phyloP scores from a whole-genome alignment of 1,139 yeast species.

The Suhomyces panamericanus region DNA sequence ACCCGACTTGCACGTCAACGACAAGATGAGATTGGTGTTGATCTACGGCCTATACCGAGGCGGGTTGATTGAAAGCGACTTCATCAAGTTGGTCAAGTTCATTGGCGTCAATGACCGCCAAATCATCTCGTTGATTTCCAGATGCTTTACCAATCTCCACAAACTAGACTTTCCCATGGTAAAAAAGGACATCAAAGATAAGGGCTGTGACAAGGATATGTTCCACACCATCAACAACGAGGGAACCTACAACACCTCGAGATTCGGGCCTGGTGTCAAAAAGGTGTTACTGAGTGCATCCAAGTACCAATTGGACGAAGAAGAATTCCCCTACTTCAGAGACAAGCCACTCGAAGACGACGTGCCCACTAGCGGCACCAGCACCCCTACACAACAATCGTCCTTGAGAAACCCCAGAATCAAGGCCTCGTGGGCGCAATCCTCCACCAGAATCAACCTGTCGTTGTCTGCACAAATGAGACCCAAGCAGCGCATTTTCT shows the following conservation, averaged over 20 bases:
- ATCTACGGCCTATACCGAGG: constrained; percentile 81
- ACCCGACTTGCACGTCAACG: constrained; percentile 52
- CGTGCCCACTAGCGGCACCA: constrained; percentile 26
- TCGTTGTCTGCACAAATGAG: constrained; percentile 25
- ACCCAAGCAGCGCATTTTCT: constrained; percentile 71
- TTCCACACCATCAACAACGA: constrained; percentile 69
- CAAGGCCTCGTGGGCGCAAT: constrained; percentile 79
- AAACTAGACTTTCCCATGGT: constrained; percentile 66
- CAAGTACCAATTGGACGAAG: constrained; percentile 52
- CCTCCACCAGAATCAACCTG: constrained; percentile 34
- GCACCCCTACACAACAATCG: constrained; percentile 19
- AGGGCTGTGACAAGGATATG: constrained; percentile 42
- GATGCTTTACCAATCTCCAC: constrained; percentile 64
- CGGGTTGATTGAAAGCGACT: constrained; percentile 77
- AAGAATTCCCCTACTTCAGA: constrained; percentile 70
- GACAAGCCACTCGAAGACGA: constrained; percentile 72
- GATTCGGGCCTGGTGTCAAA: constrained; percentile 74
- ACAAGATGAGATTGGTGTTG: constrained; percentile 75
- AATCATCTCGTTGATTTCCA: constrained; percentile 42
- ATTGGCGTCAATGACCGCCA: constrained; percentile 64
- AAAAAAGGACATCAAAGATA: constrained; percentile 47
- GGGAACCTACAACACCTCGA: constrained; percentile 68
- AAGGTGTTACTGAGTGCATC: constrained; percentile 53
- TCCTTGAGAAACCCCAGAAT: constrained; percentile 72
- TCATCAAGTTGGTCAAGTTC: constrained; percentile 67